Conservation (phyloP, 2,329 filamentous ascomycete species). For the Neopestalotiopsis sp. region DNA sequence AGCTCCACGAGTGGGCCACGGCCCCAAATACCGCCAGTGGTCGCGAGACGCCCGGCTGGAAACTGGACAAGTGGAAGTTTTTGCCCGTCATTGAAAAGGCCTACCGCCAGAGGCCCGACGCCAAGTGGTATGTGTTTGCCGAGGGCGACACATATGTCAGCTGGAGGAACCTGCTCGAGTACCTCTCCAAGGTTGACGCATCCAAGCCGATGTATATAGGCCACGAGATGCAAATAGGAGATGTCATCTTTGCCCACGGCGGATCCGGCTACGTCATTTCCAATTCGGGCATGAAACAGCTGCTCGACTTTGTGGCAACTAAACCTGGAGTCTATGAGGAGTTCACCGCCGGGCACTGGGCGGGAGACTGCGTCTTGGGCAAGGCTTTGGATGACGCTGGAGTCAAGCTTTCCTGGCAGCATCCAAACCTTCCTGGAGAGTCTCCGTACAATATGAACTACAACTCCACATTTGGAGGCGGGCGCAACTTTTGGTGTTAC, state of each 20-base stretch:
- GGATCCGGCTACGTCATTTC: slow-evolving; percentile 59
- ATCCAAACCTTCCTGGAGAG: slow-evolving; percentile 47
- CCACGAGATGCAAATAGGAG: slow-evolving; percentile 56
- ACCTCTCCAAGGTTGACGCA: slow-evolving; percentile 56
- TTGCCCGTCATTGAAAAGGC: slow-evolving; percentile 59
- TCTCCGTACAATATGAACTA: slow-evolving; percentile 47
- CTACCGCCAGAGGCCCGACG: slow-evolving; percentile 42
- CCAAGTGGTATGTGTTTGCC: slow-evolving; percentile 64
- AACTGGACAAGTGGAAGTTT: slow-evolving; percentile 63
- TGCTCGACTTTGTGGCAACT: slow-evolving; percentile 45
- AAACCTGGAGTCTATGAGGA: slow-evolving; percentile 48
- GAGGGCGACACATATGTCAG: slow-evolving; percentile 64
- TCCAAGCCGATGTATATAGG: slow-evolving; percentile 56
- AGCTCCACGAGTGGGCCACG: slow-evolving; percentile 33
- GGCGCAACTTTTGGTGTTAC: slow-evolving; percentile 53
- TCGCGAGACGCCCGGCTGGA: slow-evolving; percentile 52
- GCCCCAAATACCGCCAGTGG: slow-evolving; percentile 35
- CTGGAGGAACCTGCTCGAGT: slow-evolving; percentile 56
- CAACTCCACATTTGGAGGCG: slow-evolving; percentile 43
- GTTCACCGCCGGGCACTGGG: slow-evolving; percentile 51
- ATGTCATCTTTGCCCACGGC: slow-evolving; percentile 57
- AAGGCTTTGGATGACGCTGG: slow-evolving; percentile 51
- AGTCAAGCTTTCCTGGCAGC: slow-evolving; percentile 48
- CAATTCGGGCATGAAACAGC: slow-evolving; percentile 49
- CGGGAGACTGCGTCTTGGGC: slow-evolving; percentile 55